Evolutionary conservation across 805 yeast species (phyloP).

Genomic region (Nakazawaea sp.): DNA sequence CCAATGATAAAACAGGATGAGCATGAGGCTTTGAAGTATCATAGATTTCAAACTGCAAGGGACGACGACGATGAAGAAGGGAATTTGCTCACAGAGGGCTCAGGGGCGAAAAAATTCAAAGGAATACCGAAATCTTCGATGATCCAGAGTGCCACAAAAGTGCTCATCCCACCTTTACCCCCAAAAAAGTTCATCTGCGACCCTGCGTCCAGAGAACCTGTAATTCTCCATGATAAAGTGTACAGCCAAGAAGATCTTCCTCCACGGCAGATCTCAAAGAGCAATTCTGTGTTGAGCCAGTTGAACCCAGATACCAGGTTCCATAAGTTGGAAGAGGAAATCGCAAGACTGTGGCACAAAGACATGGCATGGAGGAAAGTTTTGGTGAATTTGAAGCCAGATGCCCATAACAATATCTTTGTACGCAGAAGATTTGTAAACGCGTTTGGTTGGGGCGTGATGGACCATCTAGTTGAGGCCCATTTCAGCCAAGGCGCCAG

Average conservation of each 20-base stretch:
- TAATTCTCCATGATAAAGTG: conserved; percentile 76
- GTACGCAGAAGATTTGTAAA: conserved; percentile 87
- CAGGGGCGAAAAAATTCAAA: conserved; percentile 11
- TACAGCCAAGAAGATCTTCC: conserved; percentile 67
- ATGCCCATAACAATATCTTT: conserved; percentile 89
- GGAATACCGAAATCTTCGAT: conserved; percentile 68
- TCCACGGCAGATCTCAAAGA: conserved; percentile 22
- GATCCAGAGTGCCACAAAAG: conserved; percentile 69
- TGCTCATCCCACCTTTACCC: conserved; percentile 78
- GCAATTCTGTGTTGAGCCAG: conserved; percentile 18
- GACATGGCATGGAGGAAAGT: conserved; percentile 89
- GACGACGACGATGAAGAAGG: conserved; percentile 13
- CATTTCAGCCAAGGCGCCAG: conserved; percentile 42
- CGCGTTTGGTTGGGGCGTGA: conserved; percentile 92
- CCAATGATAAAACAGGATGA: conserved; percentile 20
- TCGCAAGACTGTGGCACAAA: conserved; percentile 85
- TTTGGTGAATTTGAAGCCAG: conserved; percentile 77
- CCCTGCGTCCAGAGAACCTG: conserved; percentile 57
- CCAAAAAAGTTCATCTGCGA: conserved; percentile 56
- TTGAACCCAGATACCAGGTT: conserved; percentile 31
- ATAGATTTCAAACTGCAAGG: conserved; percentile 22
- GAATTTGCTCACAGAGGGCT: conserved; percentile 12
- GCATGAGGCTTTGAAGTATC: conserved; percentile 16
- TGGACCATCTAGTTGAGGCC: conserved; percentile 69
- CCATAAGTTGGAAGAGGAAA: conserved; percentile 58